These are phyloP conservation scores for Tetrastigma voinierianum DNA, from an alignment of 164 flowering plant genomes.

Conservation along the genomic window DNA sequence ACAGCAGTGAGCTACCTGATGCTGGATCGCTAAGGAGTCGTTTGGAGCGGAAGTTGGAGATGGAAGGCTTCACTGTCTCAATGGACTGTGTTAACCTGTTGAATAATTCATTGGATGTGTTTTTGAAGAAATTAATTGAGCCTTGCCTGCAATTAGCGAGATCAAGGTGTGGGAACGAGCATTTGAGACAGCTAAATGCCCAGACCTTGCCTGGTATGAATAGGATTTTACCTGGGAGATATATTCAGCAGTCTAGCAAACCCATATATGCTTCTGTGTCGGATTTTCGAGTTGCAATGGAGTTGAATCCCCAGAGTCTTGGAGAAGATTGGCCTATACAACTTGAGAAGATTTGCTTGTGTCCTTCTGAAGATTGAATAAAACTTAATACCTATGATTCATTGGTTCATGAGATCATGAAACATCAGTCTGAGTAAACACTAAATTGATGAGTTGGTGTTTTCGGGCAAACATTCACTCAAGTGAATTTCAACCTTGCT, in stretches of 20 bases:
- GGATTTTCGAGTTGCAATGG: conserved; percentile 71
- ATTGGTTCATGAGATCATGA: not conserved
- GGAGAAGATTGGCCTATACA: conserved; percentile 77
- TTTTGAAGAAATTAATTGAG: conserved; percentile 64
- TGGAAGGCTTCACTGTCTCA: conserved; percentile 47
- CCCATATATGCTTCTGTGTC: conserved; percentile 35
- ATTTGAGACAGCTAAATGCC: conserved; percentile 16
- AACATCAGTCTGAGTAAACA: not conserved
- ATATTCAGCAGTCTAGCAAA: conserved; percentile 16
- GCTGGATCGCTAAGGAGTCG: conserved; percentile 45
- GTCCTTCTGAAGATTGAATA: conserved; percentile 28
- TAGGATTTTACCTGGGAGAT: conserved; percentile 22
- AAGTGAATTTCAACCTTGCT: conserved; percentile 12
- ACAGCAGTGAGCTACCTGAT: conserved; percentile 62
- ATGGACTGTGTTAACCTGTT: conserved; percentile 59
- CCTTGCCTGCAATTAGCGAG: conserved; percentile 60
- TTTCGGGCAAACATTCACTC: conserved; percentile 9
- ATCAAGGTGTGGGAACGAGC: conserved; percentile 34
- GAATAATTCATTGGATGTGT: conserved; percentile 71
- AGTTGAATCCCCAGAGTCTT: conserved; percentile 66
- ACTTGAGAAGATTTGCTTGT: conserved; percentile 60
- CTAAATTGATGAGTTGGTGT: conserved; percentile 3
- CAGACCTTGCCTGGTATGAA: conserved; percentile 22
- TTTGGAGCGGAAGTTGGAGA: conserved; percentile 56
- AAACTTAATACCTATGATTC: not conserved